Evolutionary conservation across 2,329 filamentous ascomycete species (phyloP).

Genomic region (Acephala macrosclerotiorum): DNA sequence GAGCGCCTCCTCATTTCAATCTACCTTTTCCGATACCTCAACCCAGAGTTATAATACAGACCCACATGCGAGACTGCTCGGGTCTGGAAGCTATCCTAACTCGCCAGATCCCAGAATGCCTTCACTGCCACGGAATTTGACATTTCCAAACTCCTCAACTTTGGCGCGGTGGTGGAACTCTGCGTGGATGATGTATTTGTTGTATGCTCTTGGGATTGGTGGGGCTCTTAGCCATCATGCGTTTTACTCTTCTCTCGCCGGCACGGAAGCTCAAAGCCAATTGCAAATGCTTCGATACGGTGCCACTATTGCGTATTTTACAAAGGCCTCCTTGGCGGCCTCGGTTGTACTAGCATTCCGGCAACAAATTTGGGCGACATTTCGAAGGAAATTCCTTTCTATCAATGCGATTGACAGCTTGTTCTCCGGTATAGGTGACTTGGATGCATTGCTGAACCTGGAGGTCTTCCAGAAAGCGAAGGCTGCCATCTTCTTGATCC

Average conservation of each 20-base stretch:
- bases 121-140: neutral
- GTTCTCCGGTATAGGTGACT: neutral
- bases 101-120: neutral
- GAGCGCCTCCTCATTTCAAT: neutral
- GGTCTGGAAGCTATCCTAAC: neutral
- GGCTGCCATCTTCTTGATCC: neutral
- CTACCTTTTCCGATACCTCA: neutral
- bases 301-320: neutral
- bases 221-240: neutral
- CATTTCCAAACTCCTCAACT: neutral
- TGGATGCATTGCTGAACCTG: neutral
- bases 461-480: slow-evolving; percentile 2
- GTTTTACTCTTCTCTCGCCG: neutral
- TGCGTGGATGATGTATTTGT: neutral
- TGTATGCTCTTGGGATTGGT: neutral
- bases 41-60: neutral
- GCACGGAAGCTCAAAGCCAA: neutral
- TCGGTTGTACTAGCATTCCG: neutral
- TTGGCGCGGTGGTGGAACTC: neutral
- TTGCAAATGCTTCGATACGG: slow-evolving; percentile 3
- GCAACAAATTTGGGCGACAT: slow-evolving; percentile 1
- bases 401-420: slow-evolving; percentile 2
- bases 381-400: neutral
- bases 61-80: neutral
- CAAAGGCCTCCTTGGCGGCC: neutral